Base-by-base conservation (phyloP, 163 green algal genomes). In the Prototheca wickerhamii region DNA sequence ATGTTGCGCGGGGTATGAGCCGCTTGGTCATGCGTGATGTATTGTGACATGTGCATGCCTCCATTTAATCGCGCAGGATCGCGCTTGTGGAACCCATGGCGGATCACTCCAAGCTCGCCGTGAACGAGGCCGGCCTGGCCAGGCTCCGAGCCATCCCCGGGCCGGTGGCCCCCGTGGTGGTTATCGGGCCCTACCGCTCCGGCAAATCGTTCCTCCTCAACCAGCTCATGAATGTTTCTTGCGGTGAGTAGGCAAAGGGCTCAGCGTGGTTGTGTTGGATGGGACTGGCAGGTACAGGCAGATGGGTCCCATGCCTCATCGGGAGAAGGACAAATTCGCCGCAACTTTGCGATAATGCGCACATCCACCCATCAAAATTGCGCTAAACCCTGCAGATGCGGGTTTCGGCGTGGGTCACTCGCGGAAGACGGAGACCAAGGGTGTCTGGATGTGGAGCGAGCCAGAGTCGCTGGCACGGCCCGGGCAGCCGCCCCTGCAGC, bases 141-240 rank as follows among this genome's bases (percentile, higher is more conserved):
- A 40, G 81, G 17, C 67, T 92, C 18, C 33, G 68, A 0, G 37
- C 46, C 26, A 75, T 94, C 28, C 59, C 62, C 2, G 74, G 72
- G 0, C 76, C 73, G 1, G 73, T 96, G 1, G 72, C 76, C 4
- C 88, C 88, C 2, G 77, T 96, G 15, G 84, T 93, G 0, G 83
- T 95, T 1, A 95, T 97, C n/a, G 91, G 91, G 8, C 90, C 91
- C 1, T 96, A 96, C 70, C 61, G 91, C 6, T 84, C 63, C 4
- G 91, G 91, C 15, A 97, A 97, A 52, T 86, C 68, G 23, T 97
- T 97, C 67, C 71, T 93, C 54, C 78, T 97, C 15, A 96, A 97
- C 67, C 91, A 96, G 70, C 79, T 97, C 54, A 77, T 97, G 21
- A 75, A 80, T 2, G 80, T 97, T 31, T 59, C 70, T 1, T 97